Evolutionary conservation across 768 basidiomycete genomes (phyloP).

Genomic region (Tricholomella constricta): DNA sequence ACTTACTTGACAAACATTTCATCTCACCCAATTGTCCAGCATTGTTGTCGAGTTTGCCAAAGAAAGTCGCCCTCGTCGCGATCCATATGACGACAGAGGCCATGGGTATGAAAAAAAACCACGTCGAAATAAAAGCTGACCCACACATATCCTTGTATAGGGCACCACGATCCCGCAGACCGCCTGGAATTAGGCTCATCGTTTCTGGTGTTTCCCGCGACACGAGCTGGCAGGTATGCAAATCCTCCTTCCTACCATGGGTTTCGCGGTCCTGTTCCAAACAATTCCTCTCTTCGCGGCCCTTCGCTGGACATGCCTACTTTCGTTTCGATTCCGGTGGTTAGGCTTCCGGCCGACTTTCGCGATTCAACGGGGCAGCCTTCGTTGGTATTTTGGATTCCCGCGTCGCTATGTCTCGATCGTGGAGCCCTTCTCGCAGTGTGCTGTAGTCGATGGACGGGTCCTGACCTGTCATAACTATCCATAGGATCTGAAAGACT

Average conservation of each 20-base stretch:
- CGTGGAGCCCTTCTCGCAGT: constrained; percentile 23
- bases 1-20: not conserved
- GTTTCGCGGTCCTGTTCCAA: constrained; percentile 19
- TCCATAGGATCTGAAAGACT: constrained; percentile 94
- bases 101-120: constrained; percentile 49
- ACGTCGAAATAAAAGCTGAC: constrained; percentile 6
- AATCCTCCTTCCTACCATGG: constrained; percentile 28
- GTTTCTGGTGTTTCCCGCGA: constrained; percentile 91
- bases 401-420: constrained; percentile 16
- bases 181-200: constrained; percentile 79
- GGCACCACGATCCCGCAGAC: constrained; percentile 69
- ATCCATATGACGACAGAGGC: constrained; percentile 62
- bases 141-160: constrained; percentile 26
- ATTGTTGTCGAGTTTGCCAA: constrained; percentile 97
- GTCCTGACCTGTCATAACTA: constrained; percentile 46
- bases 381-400: constrained; percentile 8
- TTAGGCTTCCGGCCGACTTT: constrained; percentile 17
- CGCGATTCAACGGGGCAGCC: constrained; percentile 9
- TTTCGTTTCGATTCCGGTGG: constrained; percentile 15
- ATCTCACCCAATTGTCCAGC: constrained; percentile 41
- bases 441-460: constrained; percentile 35
- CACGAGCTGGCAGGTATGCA: constrained; percentile 98
- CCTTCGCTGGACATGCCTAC: constrained; percentile 21
- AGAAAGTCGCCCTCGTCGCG: constrained; percentile 84
- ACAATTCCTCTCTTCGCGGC: constrained; percentile 22